Evolutionary conservation across 129 eudicot species (phyloP).

Genomic region (Solidago caesia): DNA sequence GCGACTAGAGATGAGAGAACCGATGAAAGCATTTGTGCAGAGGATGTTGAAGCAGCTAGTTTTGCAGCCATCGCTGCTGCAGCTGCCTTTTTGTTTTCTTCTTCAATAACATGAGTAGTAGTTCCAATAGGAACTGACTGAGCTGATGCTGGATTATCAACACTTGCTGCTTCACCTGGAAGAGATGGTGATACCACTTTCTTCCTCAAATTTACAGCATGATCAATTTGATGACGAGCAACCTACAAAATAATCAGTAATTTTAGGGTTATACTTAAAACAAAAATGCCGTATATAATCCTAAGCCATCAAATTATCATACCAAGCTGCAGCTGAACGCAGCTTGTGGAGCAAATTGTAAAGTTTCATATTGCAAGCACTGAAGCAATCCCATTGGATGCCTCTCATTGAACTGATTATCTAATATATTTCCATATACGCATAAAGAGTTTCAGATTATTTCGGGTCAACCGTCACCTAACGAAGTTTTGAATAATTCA

Average conservation of each 20-base stretch:
- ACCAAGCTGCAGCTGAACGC: not conserved
- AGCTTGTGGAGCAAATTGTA: too few relatives aligned
- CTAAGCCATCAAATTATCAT: not conserved
- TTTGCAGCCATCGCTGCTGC: conserved; percentile 95
- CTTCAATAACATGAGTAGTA: conserved; percentile 46
- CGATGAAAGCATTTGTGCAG: conserved; percentile 81
- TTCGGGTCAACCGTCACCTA: too few relatives aligned
- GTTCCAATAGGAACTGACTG: conserved; percentile 42
- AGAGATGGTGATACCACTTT: conserved; percentile 36
- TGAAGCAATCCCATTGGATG: too few relatives aligned
- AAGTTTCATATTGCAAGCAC: too few relatives aligned
- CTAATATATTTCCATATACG: too few relatives aligned
- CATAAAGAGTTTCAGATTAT: too few relatives aligned
- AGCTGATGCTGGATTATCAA: conserved; percentile 29
- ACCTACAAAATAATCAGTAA: conserved; percentile 47
- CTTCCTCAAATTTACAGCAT: conserved; percentile 42
- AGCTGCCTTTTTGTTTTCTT: conserved; percentile 66
- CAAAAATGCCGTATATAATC: not conserved
- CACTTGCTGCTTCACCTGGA: conserved; percentile 31
- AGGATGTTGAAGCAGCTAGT: conserved; percentile 87
- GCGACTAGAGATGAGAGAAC: conserved; percentile 90
- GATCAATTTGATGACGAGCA: conserved; percentile 56
- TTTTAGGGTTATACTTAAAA: conserved; percentile 3
- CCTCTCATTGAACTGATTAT: too few relatives aligned
- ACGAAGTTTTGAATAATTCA: too few relatives aligned